phyloP scores from a whole-genome alignment of 129 eudicot genomes.

The Centrapalus pauciflorus region DNA sequence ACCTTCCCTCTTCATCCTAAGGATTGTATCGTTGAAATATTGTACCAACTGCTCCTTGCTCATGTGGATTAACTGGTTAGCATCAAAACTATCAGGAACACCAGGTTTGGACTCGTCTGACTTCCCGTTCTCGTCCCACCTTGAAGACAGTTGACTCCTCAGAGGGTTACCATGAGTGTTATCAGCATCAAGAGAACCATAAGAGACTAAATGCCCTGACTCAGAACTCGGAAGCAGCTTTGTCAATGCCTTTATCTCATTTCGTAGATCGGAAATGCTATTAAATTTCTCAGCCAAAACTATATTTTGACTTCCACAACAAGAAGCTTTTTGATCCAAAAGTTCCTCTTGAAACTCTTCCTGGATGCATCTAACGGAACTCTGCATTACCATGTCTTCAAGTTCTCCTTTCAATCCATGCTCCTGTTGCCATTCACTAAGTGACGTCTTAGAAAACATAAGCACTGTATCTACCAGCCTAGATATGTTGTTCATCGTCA shows the following conservation, averaged over 20 bases:
- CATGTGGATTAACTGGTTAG: constrained; percentile 54
- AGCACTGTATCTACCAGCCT: constrained; percentile 35
- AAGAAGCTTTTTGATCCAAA: constrained; percentile 25
- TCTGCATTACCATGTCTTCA: constrained; percentile 51
- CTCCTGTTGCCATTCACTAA: constrained; percentile 38
- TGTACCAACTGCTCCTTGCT: constrained; percentile 37
- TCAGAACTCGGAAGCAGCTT: constrained; percentile 55
- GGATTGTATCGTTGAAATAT: constrained; percentile 38
- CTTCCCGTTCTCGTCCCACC: constrained; percentile 57
- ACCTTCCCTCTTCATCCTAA: constrained; percentile 57
- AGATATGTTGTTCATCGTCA: constrained; percentile 42
- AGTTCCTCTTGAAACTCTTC: constrained; percentile 44
- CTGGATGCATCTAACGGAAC: constrained; percentile 27
- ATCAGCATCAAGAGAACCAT: constrained; percentile 61
- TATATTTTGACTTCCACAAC: constrained; percentile 27
- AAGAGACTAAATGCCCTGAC: constrained; percentile 42
- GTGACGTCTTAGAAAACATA: constrained; percentile 29
- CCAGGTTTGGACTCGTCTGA: constrained; percentile 31
- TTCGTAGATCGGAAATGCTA: constrained; percentile 46
- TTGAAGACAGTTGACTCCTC: constrained; percentile 37
- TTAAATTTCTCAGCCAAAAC: constrained; percentile 48
- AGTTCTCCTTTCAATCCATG: constrained; percentile 35
- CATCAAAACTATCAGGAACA: constrained; percentile 52
- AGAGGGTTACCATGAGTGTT: constrained; percentile 40
- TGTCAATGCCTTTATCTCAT: constrained; percentile 47